Evolutionary conservation across 2,329 filamentous ascomycete species (phyloP), one percentile per base, ranked within the genome.

Genomic region (Aspergillus sp.): DNA sequence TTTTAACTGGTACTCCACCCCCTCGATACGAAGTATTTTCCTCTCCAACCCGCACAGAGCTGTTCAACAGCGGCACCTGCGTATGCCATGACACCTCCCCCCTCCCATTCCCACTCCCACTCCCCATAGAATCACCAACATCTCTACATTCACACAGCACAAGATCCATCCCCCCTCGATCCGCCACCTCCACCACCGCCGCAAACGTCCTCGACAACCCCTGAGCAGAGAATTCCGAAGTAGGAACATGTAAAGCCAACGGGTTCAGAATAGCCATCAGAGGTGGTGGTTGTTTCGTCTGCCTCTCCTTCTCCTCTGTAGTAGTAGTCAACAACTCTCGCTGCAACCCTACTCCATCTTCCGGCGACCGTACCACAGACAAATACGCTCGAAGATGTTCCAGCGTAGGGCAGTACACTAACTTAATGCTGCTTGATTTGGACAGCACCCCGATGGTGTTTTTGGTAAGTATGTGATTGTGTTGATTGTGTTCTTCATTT

Each of bases 381-480:
- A 97, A 81, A 69, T 89, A 91, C 38, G 91, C 91, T 57, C 91
- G 88, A 6, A 97, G 84, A 73, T 91, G 88, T 21, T 90, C 87
- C 57, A 95, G 83, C 2, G 89, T 91, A 0, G 91, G 87, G 57
- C 87, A 85, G 76, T 96, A 97, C 38, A 86, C 79, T 8, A 93
- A 75, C 57, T 85, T 86, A 63, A 96, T 84, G 68, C 88, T 86
- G 30, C 87, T 85, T 7, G 91, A 89, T 3, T 85, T 83, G 50
- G 88, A 85, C 28, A 93, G 81, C 63, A 91, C 84, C 57, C 87
- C 84, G 13, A 97, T 84, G 0, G 90, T 36, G 5, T 36, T 87
- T 28, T 88, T 85, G 15, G 81, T 79, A 6, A 91, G 77, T 7
- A 92, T 78, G 36, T 73, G 67, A 67, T 80, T 78, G 48, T 61